A percentile compares a stretch with the other conserved stretches of the same genome.
Conservation (phyloP, 179 eudicot genomes). For the Amaranthus tricolor region DNA sequence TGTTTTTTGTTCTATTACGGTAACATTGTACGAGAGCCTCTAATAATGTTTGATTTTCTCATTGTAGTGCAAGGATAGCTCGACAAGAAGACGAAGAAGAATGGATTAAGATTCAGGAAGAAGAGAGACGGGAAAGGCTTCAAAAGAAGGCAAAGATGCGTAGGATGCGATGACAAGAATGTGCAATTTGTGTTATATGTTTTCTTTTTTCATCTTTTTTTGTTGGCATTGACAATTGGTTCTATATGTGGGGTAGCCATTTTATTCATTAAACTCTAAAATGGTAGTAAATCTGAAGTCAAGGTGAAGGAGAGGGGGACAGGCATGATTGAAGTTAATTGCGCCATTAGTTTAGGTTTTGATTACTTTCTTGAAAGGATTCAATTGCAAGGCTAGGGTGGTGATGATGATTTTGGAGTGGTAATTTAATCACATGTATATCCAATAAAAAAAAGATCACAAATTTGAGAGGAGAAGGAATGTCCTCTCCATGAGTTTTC, state of each 20-base stretch:
- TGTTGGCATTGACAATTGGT: constrained; percentile 9
- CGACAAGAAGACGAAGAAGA: constrained; percentile 66
- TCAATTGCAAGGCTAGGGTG: neutral
- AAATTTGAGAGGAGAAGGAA: neutral
- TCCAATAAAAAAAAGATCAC: neutral
- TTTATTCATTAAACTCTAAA: neutral
- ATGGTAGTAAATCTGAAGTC: neutral
- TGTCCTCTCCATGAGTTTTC: neutral
- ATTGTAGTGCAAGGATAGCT: constrained; percentile 62
- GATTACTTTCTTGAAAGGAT: neutral
- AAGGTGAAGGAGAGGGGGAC: neutral
- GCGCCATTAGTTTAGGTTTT: constrained; percentile 1
- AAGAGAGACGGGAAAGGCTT: constrained; percentile 55
- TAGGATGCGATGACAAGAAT: constrained; percentile 35
- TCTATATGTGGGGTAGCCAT: constrained; percentile 3
- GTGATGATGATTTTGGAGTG: neutral
- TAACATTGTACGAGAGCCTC: neutral
- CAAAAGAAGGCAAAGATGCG: constrained; percentile 55
- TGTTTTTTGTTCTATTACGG: neutral
- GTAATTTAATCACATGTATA: constrained; percentile 10
- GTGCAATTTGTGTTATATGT: neutral
- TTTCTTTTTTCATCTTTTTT: constrained; percentile 2
- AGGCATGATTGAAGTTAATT: neutral
- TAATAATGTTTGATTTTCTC: neutral
- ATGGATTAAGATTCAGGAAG: constrained; percentile 54